Percentiles rank a stretch among this genome's conserved stretches.
phyloP scores from a whole-genome alignment of 345 rosid genomes.

The Aquilaria sinensis region DNA sequence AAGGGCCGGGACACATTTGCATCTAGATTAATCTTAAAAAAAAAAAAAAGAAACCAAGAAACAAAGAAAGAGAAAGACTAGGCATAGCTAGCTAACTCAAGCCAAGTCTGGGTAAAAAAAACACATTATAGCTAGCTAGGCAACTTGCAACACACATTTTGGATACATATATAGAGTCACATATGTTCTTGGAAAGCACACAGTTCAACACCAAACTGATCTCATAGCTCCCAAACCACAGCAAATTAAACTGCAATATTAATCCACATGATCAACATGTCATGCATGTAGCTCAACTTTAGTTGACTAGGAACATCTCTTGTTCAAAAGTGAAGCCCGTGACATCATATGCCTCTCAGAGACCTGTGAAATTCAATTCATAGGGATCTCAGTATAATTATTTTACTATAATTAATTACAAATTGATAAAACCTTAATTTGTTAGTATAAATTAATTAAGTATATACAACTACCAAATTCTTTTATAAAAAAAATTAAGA shows the following conservation, averaged over 20 bases:
- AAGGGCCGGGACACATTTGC: no score
- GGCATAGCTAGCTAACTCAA: no score
- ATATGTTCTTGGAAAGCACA: not conserved
- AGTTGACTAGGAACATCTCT: constrained; percentile 20
- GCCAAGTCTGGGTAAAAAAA: no score
- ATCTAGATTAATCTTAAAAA: no score
- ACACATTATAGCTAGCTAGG: not conserved
- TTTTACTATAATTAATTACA: no score
- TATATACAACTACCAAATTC: not conserved
- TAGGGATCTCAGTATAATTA: no score
- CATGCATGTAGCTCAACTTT: no score
- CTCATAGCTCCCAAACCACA: not conserved
- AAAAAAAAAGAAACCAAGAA: no score
- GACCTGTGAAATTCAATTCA: constrained; percentile 19
- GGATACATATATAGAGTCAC: not conserved
- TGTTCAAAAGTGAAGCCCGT: constrained; percentile 31
- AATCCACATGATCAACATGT: constrained; percentile 5
- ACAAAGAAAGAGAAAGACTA: no score
- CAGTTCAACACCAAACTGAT: constrained; percentile 5
- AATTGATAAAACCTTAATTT: no score
- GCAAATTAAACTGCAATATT: not conserved
- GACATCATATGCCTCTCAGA: constrained; percentile 37
- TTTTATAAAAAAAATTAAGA: not conserved
- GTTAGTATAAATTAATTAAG: not conserved
- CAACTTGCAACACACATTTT: not conserved